Conservation (phyloP, 345 rosid genomes). For the Syzygium jambos region DNA sequence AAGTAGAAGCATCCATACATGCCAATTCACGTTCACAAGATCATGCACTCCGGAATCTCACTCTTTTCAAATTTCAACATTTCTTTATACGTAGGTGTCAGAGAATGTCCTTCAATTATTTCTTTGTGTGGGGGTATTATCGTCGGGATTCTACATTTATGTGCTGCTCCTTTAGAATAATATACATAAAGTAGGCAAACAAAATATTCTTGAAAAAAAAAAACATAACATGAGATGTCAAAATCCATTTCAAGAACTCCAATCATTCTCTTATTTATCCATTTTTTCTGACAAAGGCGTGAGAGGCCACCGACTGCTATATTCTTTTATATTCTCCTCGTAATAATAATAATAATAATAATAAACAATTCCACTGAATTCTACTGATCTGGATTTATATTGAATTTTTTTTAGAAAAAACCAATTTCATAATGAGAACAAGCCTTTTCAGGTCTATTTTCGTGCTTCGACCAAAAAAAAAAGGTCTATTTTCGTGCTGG, state of each 20-base stretch:
- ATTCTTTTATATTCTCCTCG: not conserved
- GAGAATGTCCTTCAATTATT: not conserved
- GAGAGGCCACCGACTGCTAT: not conserved
- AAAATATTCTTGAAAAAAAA: not conserved
- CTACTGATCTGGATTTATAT: not conserved
- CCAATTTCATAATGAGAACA: slow-evolving; percentile 6
- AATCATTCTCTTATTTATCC: not conserved
- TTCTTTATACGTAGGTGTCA: not conserved
- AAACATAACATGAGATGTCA: not conserved
- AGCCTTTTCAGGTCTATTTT: not conserved
- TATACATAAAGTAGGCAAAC: not conserved
- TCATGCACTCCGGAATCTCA: not conserved
- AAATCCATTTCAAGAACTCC: not conserved
- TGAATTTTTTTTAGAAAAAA: not conserved
- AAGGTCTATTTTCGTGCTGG: slow-evolving; percentile 12
- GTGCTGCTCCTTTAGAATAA: not conserved
- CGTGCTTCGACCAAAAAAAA: too few relatives aligned
- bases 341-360: not conserved
- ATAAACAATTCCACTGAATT: not conserved
- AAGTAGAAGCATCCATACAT: not conserved
- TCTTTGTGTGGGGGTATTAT: not conserved
- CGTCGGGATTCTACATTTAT: not conserved
- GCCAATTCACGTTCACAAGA: not conserved
- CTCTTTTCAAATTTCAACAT: not conserved
- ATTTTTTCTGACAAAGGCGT: not conserved